Percentiles rank a stretch among this genome's conserved stretches.
Conservation (phyloP, 371 early-diverging fungal species). For the Actinomortierella wolfii region DNA sequence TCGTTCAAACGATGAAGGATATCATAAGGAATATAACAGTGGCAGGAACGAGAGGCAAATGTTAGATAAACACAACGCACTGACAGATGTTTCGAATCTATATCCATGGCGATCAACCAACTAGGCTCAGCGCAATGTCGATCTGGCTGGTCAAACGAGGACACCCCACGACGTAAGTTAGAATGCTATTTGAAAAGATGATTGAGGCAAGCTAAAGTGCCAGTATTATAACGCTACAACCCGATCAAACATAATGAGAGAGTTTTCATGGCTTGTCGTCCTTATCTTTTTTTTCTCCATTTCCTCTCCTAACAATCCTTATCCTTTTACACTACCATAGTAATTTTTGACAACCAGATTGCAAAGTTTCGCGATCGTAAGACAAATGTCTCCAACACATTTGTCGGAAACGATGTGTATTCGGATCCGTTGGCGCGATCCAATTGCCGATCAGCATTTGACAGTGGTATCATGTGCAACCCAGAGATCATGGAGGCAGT, state of each 20-base stretch:
- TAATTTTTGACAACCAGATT: constrained; percentile 81
- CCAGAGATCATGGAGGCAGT: constrained; percentile 79
- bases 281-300: neutral
- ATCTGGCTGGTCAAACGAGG: constrained; percentile 83
- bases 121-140: constrained; percentile 79
- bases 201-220: too few species aligned
- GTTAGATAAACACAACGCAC: too few species aligned
- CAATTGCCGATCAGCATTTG: constrained; percentile 78
- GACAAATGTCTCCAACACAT: constrained; percentile 55
- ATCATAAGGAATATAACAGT: too few species aligned
- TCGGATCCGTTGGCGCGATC: constrained; percentile 71
- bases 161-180: constrained; percentile 61
- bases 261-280: neutral
- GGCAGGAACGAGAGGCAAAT: too few species aligned
- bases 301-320: neutral
- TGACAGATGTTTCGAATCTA: too few species aligned
- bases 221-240: too few species aligned
- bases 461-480: constrained; percentile 69
- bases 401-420: constrained; percentile 81
- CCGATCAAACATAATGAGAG: too few species aligned
- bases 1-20: too few species aligned
- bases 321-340: constrained; percentile 35
- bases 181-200: neutral
- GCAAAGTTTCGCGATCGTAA: constrained; percentile 83
- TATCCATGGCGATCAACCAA: too few species aligned